Percentiles rank a stretch among this genome's conserved stretches.
phyloP scores from a whole-genome alignment of 2,329 filamentous ascomycete genomes.

The Apiospora sp. region DNA sequence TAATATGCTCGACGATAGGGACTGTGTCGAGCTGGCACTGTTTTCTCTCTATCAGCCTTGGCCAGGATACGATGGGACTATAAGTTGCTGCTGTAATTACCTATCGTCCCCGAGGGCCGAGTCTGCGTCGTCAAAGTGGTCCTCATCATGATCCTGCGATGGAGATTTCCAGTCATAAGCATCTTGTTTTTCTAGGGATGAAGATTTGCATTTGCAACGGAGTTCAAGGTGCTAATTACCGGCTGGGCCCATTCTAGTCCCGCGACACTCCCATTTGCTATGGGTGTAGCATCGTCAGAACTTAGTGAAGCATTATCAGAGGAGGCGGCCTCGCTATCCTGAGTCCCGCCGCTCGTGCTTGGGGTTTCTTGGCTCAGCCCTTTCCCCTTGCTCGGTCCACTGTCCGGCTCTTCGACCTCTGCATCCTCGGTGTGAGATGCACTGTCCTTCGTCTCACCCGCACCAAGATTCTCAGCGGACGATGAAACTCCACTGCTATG shows the following conservation, averaged over 20 bases:
- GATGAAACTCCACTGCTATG: background rate
- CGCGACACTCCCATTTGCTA: constrained; percentile 2
- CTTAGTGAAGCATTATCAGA: constrained; percentile 2
- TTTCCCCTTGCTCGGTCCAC: background rate
- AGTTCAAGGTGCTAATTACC: constrained; percentile 12
- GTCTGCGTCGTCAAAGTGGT: constrained; percentile 22
- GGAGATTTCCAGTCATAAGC: background rate
- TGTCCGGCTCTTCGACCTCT: background rate
- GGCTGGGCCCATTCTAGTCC: constrained; percentile 7
- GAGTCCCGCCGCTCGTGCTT: background rate
- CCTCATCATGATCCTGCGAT: constrained; percentile 2
- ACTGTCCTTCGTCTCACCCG: background rate
- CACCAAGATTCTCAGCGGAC: background rate
- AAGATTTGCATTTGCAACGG: background rate
- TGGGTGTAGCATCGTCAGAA: constrained; percentile 8
- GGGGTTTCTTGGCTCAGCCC: background rate
- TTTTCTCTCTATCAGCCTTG: constrained; percentile 34
- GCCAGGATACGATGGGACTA: background rate
- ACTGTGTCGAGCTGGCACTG: constrained; percentile 42
- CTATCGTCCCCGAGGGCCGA: constrained; percentile 22
- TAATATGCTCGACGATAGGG: constrained; percentile 41
- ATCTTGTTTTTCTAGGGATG: background rate
- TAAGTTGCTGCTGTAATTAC: constrained; percentile 2
- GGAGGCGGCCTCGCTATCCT: background rate
- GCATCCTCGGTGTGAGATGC: background rate